Conservation (phyloP, 306 rosid genomes). For the Cyamopsis tetragonoloba region DNA sequence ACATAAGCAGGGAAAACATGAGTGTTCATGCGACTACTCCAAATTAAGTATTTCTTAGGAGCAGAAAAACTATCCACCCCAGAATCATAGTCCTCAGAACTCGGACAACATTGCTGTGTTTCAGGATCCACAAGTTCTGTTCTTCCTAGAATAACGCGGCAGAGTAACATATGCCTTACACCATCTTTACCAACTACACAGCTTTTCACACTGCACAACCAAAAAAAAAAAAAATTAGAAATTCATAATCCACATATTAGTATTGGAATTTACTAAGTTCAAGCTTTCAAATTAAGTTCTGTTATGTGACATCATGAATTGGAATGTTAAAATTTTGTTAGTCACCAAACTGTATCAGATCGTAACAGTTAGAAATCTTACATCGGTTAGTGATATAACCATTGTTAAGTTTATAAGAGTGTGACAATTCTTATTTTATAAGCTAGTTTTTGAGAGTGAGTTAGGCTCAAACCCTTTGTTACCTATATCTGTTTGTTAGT, state of each 20-base stretch:
- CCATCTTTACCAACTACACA: conserved; percentile 53
- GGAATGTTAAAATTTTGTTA: too few species aligned
- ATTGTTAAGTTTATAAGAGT: too few species aligned
- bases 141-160: conserved; percentile 80
- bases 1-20: conserved; percentile 76
- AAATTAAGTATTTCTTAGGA: conserved; percentile 59
- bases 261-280: too few species aligned
- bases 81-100: conserved; percentile 58
- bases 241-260: background rate
- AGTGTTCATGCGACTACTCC: conserved; percentile 79
- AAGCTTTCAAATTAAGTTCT: too few species aligned
- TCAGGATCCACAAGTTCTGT: conserved; percentile 48
- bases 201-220: conserved; percentile 45
- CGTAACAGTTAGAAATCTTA: too few species aligned
- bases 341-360: too few species aligned
- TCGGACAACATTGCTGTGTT: conserved; percentile 62
- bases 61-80: conserved; percentile 52
- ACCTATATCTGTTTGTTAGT: too few species aligned
- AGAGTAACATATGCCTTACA: conserved; percentile 59
- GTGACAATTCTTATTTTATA: too few species aligned
- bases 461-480: too few species aligned
- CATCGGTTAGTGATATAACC: too few species aligned
- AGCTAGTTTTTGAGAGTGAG: too few species aligned
- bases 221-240: background rate
- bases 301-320: too few species aligned